Evolutionary conservation across 805 yeast species (phyloP), one percentile per base, ranked within the genome.

Genomic region (Pichia membranifaciens): DNA sequence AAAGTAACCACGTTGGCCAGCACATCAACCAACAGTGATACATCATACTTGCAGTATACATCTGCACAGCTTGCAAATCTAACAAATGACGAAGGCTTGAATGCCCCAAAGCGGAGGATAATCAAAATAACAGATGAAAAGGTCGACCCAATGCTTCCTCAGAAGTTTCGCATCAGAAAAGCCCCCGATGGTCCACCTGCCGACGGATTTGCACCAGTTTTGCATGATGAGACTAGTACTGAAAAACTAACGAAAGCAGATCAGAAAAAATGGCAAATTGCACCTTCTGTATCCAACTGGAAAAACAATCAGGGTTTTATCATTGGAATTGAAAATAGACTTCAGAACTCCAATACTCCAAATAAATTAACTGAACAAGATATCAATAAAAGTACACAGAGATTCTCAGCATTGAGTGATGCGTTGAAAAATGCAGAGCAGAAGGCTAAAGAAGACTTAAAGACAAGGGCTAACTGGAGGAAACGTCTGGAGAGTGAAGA

Each of bases 211-310:
- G 59, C 48, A 1, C 95, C 96, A 0, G 78, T 87, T 0, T 73
- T 88, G 38, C 80, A 86, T n/a, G 70, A 79, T 28, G 70, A 75
- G n/a, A 44, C 56, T 2, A 36, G 18, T n/a, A 72, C 79, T 5
- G 78, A 78, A 20, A 69, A 74, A 57, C 62, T 84, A 17, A 76
- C 89, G 0, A 77, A 78, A 23, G 87, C 83, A 54, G 95, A 89
- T 45, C 85, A 81, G 53, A 79, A 76, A 23, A 74, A 78, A 51
- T 91, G 97, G 96, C 74, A 75, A 41, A 88, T 93, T 28, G 98
- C 98, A 0, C 82, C 96, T 0, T 87, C 95, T 1, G 78, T 91
- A 0, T 91, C 98, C 1, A 88, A 87, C 62, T 93, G 98, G 97
- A 90, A 89, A 64, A 93, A 93, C 63, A 87, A 90, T 16, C 84